These are phyloP conservation scores for Cryptosporidium xiaoi DNA, from an alignment of 169 alveolate genomes.

Conservation along the genomic window DNA sequence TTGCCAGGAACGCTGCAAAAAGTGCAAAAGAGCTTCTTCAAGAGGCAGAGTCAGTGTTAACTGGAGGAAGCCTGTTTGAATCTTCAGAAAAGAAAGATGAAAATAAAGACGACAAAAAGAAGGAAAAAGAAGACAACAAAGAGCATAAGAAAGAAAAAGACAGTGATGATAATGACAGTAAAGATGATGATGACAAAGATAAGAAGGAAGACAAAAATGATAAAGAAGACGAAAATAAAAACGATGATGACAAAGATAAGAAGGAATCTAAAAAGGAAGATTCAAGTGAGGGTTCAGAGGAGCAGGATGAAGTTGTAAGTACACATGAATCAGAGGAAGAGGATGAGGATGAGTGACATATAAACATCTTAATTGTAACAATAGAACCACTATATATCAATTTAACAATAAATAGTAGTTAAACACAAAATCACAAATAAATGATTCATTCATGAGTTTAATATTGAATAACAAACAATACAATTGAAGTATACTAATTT, in stretches of 20 bases:
- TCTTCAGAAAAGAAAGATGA: slow-evolving; percentile 15
- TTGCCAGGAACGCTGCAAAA: slow-evolving; percentile 33
- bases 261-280: not conserved
- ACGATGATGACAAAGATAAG: not conserved
- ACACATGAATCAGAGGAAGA: slow-evolving; percentile 64
- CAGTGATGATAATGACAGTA: not conserved
- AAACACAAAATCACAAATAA: not conserved
- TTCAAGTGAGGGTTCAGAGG: slow-evolving; percentile 15
- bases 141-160: slow-evolving; percentile 6
- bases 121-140: not conserved
- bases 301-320: slow-evolving; percentile 15
- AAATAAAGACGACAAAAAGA: slow-evolving; percentile 17
- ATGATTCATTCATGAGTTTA: not conserved
- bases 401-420: not conserved
- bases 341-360: slow-evolving; percentile 18
- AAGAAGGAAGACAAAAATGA: not conserved
- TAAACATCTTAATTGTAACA: not conserved
- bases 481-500: not conserved
- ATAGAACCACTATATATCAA: not conserved
- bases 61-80: slow-evolving; percentile 66
- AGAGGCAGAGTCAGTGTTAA: slow-evolving; percentile 56
- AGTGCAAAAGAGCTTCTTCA: slow-evolving; percentile 36
- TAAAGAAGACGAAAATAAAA: slow-evolving; percentile 21
- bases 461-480: not conserved
- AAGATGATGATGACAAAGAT: slow-evolving; percentile 1